These are phyloP conservation scores for Helenozyma rhizophorensis DNA, from an alignment of 805 yeast genomes.

Conservation along the genomic window DNA sequence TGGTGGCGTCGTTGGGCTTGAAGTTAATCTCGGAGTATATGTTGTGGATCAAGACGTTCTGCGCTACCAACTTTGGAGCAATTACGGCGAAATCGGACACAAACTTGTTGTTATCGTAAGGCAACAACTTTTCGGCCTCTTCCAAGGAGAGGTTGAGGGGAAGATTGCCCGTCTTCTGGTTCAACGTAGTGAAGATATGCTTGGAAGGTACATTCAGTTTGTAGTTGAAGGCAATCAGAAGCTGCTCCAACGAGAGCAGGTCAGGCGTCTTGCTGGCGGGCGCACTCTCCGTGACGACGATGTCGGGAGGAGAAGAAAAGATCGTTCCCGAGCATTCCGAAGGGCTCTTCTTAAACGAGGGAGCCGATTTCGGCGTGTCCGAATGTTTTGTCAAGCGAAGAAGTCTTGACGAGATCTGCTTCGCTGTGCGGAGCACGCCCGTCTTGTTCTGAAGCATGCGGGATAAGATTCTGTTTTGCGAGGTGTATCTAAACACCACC, in stretches of 20 bases:
- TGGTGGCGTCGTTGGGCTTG: conserved; percentile 1
- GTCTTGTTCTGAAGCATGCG: conserved; percentile 36
- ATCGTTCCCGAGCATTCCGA: too few relatives aligned
- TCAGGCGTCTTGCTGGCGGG: too few relatives aligned
- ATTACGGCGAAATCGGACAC: conserved; percentile 5
- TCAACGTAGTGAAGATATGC: conserved; percentile 10
- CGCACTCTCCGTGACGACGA: too few relatives aligned
- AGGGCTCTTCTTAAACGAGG: too few relatives aligned
- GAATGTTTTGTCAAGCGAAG: conserved; percentile 8
- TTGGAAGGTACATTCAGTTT: conserved; percentile 3
- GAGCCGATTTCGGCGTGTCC: too few relatives aligned
- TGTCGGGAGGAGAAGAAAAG: too few relatives aligned
- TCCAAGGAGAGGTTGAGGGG: not conserved
- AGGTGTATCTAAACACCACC: conserved; percentile 24
- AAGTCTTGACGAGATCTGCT: conserved; percentile 25
- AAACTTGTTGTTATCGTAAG: conserved; percentile 5
- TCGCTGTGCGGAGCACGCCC: conserved; percentile 32
- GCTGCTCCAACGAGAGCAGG: too few relatives aligned
- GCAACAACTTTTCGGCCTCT: conserved; percentile 1
- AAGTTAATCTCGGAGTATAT: conserved; percentile 9
- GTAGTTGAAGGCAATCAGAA: conserved; percentile 6
- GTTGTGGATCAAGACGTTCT: conserved; percentile 7
- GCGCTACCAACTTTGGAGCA: conserved; percentile 4
- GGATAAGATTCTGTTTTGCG: conserved; percentile 38
- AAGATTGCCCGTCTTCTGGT: not conserved